A percentile compares a stretch with the other conserved stretches of the same genome.
Conservation (phyloP, 202 grass and related monocot species). For the Bolboschoenoplectus hybrid region DNA sequence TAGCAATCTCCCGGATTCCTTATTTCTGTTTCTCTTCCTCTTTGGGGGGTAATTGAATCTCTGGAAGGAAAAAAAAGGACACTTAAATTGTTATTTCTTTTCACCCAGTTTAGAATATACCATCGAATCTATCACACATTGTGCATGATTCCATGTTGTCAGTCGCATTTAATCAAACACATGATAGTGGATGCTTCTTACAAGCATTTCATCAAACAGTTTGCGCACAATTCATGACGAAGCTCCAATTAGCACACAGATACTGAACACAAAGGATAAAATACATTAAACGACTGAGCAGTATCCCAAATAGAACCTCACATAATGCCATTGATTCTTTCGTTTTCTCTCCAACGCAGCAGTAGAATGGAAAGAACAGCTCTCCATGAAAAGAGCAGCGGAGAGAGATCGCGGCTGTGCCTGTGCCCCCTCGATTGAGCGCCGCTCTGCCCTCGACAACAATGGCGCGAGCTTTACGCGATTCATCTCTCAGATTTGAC, state of each 20-base stretch:
- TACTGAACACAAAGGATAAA: not conserved
- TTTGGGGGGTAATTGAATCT: slow-evolving; percentile 74
- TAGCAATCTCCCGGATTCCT: slow-evolving; percentile 66
- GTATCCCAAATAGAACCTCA: slow-evolving; percentile 25
- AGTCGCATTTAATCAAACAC: slow-evolving; percentile 33
- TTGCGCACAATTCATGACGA: slow-evolving; percentile 32
- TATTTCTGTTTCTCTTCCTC: slow-evolving; percentile 68
- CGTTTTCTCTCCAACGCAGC: slow-evolving; percentile 59
- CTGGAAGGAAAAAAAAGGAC: slow-evolving; percentile 47
- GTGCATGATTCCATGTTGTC: not conserved
- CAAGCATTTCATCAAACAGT: slow-evolving; percentile 50
- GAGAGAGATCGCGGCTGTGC: slow-evolving; percentile 9
- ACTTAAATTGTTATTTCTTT: not conserved
- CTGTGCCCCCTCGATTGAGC: not conserved
- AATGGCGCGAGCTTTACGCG: slow-evolving; percentile 30
- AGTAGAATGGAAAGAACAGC: slow-evolving; percentile 63
- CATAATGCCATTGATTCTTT: slow-evolving; percentile 65
- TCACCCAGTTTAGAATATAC: not conserved
- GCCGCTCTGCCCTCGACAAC: not conserved
- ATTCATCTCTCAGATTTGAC: slow-evolving; percentile 35
- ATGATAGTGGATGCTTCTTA: slow-evolving; percentile 19
- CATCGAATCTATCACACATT: not conserved
- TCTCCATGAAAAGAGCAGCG: slow-evolving; percentile 38
- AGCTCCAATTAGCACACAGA: not conserved
- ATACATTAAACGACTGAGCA: not conserved